Evolutionary conservation across 2,329 filamentous ascomycete genomes (phyloP).

Genomic region (Xylaria sp.): DNA sequence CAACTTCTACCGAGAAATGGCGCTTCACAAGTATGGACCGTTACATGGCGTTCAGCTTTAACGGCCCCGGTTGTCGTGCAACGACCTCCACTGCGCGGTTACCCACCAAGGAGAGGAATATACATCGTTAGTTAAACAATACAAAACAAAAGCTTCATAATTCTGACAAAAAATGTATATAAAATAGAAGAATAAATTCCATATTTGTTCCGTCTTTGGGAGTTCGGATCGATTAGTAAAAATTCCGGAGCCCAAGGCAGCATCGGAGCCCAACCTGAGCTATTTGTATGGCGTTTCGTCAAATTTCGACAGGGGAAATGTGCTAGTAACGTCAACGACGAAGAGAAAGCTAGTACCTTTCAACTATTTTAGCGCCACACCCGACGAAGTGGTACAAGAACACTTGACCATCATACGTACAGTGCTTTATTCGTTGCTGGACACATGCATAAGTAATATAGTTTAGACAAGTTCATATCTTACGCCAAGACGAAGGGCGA

Average conservation of each 20-base stretch:
- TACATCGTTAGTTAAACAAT: neutral
- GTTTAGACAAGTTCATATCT: neutral
- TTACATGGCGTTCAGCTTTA: slow-evolving; percentile 4
- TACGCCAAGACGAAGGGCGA: neutral
- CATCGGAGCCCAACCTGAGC: neutral
- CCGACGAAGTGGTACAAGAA: slow-evolving; percentile 10
- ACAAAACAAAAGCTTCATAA: neutral
- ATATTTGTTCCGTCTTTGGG: neutral
- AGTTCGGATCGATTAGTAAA: neutral
- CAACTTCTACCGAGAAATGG: slow-evolving; percentile 17
- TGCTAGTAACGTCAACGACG: neutral
- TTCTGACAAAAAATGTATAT: neutral
- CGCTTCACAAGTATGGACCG: slow-evolving; percentile 3
- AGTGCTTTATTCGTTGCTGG: neutral
- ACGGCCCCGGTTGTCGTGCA: neutral
- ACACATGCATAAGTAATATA: neutral
- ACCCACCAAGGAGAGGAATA: neutral
- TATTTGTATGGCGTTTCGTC: neutral
- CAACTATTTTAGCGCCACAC: slow-evolving; percentile 15
- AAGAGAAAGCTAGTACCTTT: neutral
- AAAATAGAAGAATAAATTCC: neutral
- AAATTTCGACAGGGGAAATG: neutral
- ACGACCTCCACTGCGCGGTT: neutral
- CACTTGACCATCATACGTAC: neutral
- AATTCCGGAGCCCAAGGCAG: no score